Conservation (phyloP, 1,284 basidiomycete genomes). For the Moesziomyces parantarcticus region DNA sequence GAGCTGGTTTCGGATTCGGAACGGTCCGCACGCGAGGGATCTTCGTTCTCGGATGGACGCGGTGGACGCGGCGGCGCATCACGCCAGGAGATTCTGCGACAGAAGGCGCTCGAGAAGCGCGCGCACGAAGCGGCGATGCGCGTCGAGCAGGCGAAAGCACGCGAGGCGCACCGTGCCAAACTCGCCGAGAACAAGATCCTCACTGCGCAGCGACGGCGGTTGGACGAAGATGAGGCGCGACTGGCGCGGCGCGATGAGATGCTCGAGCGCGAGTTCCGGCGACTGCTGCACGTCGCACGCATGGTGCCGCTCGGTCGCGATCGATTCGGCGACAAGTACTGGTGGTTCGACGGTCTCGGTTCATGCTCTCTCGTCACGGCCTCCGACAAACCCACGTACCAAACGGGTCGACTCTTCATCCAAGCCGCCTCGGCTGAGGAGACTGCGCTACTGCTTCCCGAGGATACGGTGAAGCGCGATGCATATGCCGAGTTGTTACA, state of each 20-base stretch:
- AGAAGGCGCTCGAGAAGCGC: constrained; percentile 60
- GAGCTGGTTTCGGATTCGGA: constrained; percentile 47
- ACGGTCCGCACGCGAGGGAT: constrained; percentile 46
- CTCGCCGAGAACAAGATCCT: constrained; percentile 57
- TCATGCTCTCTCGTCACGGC: constrained; percentile 76
- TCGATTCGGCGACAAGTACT: constrained; percentile 91
- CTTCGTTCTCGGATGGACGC: constrained; percentile 38
- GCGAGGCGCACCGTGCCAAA: constrained; percentile 54
- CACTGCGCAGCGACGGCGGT: constrained; percentile 48
- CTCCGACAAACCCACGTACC: constrained; percentile 73
- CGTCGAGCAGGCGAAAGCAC: constrained; percentile 36
- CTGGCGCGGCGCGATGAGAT: constrained; percentile 81
- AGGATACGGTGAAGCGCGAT: neutral
- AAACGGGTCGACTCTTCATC: constrained; percentile 87
- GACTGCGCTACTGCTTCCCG: constrained; percentile 18
- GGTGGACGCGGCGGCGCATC: constrained; percentile 12
- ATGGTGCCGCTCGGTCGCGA: constrained; percentile 89
- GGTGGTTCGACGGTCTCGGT: constrained; percentile 99
- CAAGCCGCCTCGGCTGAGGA: constrained; percentile 83
- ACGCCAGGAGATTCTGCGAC: constrained; percentile 62
- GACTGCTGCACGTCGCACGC: constrained; percentile 82
- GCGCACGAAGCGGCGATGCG: constrained; percentile 48
- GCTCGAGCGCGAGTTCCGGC: constrained; percentile 92
- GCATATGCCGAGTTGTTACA: constrained; percentile 64
- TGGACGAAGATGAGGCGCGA: constrained; percentile 81